Percentiles rank a stretch among this genome's conserved stretches.
Conservation (phyloP, 2,329 filamentous ascomycete genomes). For the Penicillium occitanis region DNA sequence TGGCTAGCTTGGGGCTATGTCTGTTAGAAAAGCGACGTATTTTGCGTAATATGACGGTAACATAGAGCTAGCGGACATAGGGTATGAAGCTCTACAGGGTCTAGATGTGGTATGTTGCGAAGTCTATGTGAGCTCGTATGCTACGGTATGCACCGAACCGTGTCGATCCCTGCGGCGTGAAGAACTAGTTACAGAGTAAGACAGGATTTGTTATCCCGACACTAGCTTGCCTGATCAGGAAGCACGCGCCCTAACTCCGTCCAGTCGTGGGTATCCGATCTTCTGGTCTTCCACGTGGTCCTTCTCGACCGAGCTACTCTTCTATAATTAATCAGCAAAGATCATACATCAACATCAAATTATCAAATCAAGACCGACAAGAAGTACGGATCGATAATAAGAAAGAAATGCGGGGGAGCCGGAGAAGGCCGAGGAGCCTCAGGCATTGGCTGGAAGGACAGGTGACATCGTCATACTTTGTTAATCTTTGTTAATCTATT, state of each 20-base stretch:
- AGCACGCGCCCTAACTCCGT: background rate
- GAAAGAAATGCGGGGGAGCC: slow-evolving; percentile 1
- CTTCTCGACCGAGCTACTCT: background rate
- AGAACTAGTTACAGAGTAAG: no score
- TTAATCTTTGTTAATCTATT: background rate
- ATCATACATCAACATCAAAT: background rate
- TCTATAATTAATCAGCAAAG: background rate
- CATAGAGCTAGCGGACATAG: no score
- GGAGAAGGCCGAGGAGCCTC: background rate
- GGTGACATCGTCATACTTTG: background rate
- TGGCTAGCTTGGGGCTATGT: no score
- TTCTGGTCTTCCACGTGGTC: background rate
- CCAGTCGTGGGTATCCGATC: background rate
- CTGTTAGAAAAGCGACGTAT: no score
- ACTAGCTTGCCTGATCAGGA: background rate
- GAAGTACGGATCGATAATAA: background rate
- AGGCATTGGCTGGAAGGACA: background rate
- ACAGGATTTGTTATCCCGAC: background rate
- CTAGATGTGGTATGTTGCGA: no score
- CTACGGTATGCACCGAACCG: no score
- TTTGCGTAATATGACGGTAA: no score
- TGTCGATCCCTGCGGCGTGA: no score
- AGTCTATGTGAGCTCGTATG: no score
- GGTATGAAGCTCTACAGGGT: no score
- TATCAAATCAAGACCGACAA: background rate